These are phyloP conservation scores for Elaeis oleifera DNA, from an alignment of 202 grass and related monocot genomes.

Conservation along the genomic window DNA sequence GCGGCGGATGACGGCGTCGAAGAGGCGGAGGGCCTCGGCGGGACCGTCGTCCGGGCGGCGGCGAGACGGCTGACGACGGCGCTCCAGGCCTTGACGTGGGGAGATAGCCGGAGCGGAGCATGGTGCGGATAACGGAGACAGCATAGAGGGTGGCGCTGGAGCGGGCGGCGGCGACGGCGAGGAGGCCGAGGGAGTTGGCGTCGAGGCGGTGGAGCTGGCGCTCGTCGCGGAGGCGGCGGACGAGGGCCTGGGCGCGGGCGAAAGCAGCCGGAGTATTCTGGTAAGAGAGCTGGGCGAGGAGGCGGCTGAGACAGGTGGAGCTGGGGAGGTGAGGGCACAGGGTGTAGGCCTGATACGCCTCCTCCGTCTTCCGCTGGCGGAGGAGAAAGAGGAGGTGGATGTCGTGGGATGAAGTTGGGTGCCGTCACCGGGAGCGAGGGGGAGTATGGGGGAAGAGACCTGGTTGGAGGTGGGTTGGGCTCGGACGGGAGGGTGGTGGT, in stretches of 20 bases:
- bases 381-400: constrained; percentile 47
- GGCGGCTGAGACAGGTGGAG: constrained; percentile 54
- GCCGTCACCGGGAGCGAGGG: constrained; percentile 6
- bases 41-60: constrained; percentile 18
- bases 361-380: constrained; percentile 51
- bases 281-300: constrained; percentile 74
- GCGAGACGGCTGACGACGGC: constrained; percentile 48
- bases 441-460: not conserved
- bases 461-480: not conserved
- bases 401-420: constrained; percentile 1
- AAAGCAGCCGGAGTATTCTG: constrained; percentile 18
- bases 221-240: constrained; percentile 43
- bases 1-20: constrained; percentile 45
- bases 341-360: constrained; percentile 50
- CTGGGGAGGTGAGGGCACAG: constrained; percentile 29
- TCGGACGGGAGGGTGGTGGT: not conserved
- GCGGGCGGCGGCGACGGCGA: constrained; percentile 41
- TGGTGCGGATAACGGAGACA: constrained; percentile 43
- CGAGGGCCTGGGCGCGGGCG: constrained; percentile 47
- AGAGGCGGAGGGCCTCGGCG: constrained; percentile 46
- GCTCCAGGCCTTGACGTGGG: constrained; percentile 81
- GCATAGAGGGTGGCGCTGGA: constrained; percentile 38
- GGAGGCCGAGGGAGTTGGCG: constrained; percentile 65
- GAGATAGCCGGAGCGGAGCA: constrained; percentile 29
- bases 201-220: constrained; percentile 50